phyloP scores from a whole-genome alignment of 164 flowering plant species.

The Brasenia schreberi region DNA sequence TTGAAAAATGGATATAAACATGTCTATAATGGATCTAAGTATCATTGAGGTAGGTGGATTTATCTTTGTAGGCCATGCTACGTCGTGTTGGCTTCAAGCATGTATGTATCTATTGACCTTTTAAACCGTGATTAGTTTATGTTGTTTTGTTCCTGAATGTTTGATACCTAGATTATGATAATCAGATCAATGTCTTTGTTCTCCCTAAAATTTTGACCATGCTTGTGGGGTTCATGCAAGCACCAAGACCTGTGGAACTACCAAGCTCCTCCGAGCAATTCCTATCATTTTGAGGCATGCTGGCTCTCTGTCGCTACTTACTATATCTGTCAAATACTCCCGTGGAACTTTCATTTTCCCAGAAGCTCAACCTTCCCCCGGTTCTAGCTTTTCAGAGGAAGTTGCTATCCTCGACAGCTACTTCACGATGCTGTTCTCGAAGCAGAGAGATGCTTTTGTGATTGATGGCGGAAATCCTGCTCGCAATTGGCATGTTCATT shows the following conservation, averaged over 20 bases:
- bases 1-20: no score
- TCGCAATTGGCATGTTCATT: slow-evolving; percentile 59
- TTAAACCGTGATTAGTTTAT: no score
- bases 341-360: slow-evolving; percentile 69
- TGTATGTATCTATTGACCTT: no score
- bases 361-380: slow-evolving; percentile 44
- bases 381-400: slow-evolving; percentile 56
- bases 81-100: no score
- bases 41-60: no score
- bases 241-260: slow-evolving; percentile 6
- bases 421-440: slow-evolving; percentile 20
- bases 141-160: no score
- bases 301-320: slow-evolving; percentile 23
- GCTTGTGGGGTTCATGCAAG: no score
- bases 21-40: no score
- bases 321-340: slow-evolving; percentile 34
- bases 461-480: slow-evolving; percentile 20
- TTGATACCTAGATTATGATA: no score
- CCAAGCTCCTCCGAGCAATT: slow-evolving; percentile 48
- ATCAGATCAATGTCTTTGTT: no score
- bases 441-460: slow-evolving; percentile 24
- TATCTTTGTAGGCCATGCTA: no score
- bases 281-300: slow-evolving; percentile 34
- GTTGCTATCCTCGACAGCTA: slow-evolving; percentile 29
- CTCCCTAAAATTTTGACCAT: no score